These are phyloP conservation scores for Fusarium palustre DNA, from an alignment of 2,329 filamentous ascomycete species.

Conservation along the genomic window DNA sequence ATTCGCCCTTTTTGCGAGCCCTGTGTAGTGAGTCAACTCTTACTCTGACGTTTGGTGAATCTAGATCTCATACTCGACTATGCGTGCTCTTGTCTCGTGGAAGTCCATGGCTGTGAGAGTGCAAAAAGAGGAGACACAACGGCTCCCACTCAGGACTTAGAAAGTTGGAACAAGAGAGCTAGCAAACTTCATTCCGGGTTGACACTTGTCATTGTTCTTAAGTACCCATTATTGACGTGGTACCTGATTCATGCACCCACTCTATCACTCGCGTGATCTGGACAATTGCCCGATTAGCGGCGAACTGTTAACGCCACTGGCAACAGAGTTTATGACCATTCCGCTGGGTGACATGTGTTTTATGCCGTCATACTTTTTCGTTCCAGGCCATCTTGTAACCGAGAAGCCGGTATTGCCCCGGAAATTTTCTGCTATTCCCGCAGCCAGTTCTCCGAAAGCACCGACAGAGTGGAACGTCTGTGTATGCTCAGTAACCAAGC, in stretches of 20 bases:
- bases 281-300: constrained; percentile 6
- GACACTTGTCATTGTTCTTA: background rate
- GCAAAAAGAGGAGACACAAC: background rate
- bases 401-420: background rate
- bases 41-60: fast-evolving
- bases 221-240: background rate
- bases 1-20: background rate
- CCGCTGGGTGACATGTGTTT: background rate
- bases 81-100: background rate
- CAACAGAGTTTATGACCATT: constrained; percentile 4
- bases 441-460: background rate
- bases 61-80: background rate
- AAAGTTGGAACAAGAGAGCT: too few species aligned
- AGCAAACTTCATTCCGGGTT: too few species aligned
- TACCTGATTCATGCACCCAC: constrained; percentile 14
- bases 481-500: background rate
- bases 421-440: background rate
- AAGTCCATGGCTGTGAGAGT: background rate
- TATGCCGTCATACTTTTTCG: background rate
- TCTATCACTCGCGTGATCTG: background rate
- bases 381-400: too few species aligned
- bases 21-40: background rate
- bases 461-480: background rate
- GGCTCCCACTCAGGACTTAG: too few species aligned
- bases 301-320: constrained; percentile 8